Conservation (phyloP, 2,329 filamentous ascomycete genomes). For the Neofusicoccum laricinum region DNA sequence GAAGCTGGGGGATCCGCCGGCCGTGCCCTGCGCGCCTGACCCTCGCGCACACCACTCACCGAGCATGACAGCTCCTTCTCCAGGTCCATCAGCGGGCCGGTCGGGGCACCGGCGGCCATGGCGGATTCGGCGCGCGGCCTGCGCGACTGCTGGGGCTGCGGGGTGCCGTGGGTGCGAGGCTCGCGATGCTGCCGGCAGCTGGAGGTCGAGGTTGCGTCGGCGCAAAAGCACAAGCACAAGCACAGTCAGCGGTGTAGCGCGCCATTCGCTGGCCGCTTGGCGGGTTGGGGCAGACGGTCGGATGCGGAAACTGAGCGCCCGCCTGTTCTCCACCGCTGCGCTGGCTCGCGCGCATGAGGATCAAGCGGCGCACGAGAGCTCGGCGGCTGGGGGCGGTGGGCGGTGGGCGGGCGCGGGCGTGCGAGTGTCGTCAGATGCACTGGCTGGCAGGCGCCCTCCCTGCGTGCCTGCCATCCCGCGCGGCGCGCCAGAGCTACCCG, state of each 20-base stretch:
- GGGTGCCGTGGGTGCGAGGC: background rate
- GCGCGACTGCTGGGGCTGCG: background rate
- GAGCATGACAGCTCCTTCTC: slow-evolving; percentile 95
- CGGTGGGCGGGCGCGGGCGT: no score
- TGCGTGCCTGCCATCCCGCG: background rate
- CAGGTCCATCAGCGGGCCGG: slow-evolving; percentile 53
- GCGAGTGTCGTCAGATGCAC: background rate
- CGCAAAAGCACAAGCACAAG: slow-evolving; percentile 9
- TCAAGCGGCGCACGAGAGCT: background rate
- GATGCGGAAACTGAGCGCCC: background rate
- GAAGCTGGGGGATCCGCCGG: slow-evolving; percentile 9
- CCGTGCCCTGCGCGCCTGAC: slow-evolving; percentile 10
- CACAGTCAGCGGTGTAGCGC: slow-evolving; percentile 12
- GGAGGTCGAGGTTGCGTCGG: background rate
- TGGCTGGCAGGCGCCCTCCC: background rate
- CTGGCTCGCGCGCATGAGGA: slow-evolving; percentile 4
- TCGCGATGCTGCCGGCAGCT: slow-evolving; percentile 3
- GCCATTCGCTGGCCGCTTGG: slow-evolving; percentile 11
- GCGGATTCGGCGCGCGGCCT: background rate
- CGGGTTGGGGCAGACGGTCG: background rate
- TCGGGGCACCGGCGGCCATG: background rate
- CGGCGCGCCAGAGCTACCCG: background rate
- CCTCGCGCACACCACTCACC: slow-evolving; percentile 56
- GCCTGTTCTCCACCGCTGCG: background rate
- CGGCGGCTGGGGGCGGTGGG: background rate